These are phyloP conservation scores for Penicillium salamii DNA, from an alignment of 495 filamentous ascomycete genomes.

Conservation along the genomic window DNA sequence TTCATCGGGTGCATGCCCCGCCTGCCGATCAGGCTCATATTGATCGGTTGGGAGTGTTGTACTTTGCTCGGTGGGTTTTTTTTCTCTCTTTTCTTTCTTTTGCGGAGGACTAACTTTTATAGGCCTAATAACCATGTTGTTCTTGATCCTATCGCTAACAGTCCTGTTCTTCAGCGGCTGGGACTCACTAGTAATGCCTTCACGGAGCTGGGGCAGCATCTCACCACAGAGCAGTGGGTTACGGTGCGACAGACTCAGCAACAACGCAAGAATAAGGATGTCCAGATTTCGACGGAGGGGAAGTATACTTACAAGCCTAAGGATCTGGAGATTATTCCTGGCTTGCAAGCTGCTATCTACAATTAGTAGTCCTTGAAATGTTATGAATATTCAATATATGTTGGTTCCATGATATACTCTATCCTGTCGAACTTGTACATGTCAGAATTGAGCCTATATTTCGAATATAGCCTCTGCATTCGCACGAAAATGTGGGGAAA, in stretches of 20 bases:
- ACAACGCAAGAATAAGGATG: constrained; percentile 39
- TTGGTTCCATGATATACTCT: too few relatives aligned
- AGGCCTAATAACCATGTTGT: constrained; percentile 37
- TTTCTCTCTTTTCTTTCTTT: background rate
- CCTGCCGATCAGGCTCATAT: constrained; percentile 50
- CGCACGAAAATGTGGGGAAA: too few relatives aligned
- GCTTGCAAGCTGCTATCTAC: constrained; percentile 42
- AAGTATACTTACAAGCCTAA: constrained; percentile 37
- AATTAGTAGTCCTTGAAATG: constrained; percentile 28
- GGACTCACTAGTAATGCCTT: constrained; percentile 35
- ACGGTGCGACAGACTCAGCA: constrained; percentile 38
- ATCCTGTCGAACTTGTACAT: too few relatives aligned
- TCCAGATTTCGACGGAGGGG: constrained; percentile 37
- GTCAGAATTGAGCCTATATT: too few relatives aligned
- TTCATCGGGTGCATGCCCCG: constrained; percentile 52
- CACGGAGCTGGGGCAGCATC: constrained; percentile 31
- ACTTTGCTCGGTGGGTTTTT: constrained; percentile 35
- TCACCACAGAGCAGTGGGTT: constrained; percentile 37
- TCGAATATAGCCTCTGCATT: too few relatives aligned
- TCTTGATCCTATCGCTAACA: constrained; percentile 43
- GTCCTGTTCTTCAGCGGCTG: constrained; percentile 38
- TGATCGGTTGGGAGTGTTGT: constrained; percentile 49
- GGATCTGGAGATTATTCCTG: constrained; percentile 48
- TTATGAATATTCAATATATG: too few relatives aligned
- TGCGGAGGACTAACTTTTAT: too few relatives aligned